Evolutionary conservation across 108 stramenopile species (phyloP).

Genomic region (Cyclotella kingstonii): DNA sequence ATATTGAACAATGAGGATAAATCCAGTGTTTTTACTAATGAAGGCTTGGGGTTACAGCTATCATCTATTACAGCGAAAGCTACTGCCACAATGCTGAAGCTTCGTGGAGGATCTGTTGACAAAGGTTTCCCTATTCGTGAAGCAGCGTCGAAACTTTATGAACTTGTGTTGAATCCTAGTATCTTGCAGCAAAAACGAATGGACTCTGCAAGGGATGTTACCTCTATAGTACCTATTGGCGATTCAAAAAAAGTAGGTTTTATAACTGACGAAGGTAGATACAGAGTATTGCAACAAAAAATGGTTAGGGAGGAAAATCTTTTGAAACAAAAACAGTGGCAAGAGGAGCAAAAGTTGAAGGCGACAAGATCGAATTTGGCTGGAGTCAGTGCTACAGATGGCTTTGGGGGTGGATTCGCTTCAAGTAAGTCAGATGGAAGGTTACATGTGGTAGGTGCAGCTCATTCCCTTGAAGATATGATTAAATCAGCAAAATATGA

Average conservation of each 20-base stretch:
- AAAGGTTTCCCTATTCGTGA: conserved; percentile 34
- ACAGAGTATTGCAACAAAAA: conserved; percentile 22
- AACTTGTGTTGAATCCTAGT: conserved; percentile 2
- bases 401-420: conserved; percentile 39
- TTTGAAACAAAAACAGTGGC: conserved; percentile 12
- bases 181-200: conserved; percentile 22
- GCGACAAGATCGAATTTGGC: conserved; percentile 38
- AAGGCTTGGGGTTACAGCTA: conserved; percentile 28
- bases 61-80: conserved; percentile 16
- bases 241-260: conserved; percentile 35
- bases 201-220: conserved; percentile 3
- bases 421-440: background rate
- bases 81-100: conserved; percentile 34
- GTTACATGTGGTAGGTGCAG: conserved; percentile 36
- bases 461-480: conserved; percentile 47
- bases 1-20: conserved; percentile 26
- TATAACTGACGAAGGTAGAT: conserved; percentile 40
- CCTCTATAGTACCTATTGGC: conserved; percentile 44
- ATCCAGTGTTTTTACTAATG: conserved; percentile 8
- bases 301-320: conserved; percentile 27
- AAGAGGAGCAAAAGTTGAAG: conserved; percentile 21
- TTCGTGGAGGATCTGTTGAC: conserved; percentile 41
- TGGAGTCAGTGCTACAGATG: conserved; percentile 35
- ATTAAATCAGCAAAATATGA: conserved; percentile 38
- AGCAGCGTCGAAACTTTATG: conserved; percentile 29